Evolutionary conservation across 1,139 yeast species (phyloP), one percentile per base, ranked within the genome.

Genomic region (Saccharomyces pastorianus): DNA sequence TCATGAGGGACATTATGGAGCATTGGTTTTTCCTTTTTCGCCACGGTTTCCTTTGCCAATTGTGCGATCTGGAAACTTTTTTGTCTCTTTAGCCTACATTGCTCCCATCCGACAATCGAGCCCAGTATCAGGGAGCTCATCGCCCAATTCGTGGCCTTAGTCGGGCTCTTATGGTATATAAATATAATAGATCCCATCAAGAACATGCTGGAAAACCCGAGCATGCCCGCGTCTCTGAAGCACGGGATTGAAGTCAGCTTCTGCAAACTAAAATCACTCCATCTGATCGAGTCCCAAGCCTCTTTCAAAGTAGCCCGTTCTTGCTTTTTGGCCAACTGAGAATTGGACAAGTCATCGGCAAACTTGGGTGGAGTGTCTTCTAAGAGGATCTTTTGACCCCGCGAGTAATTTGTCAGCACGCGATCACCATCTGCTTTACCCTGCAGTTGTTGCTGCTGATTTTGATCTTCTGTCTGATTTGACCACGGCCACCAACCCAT

Each of bases 61-160:
- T 80, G 64, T 1, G 70, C 67, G 14, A 63, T 61, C 44, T 65
- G 65, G 56, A 64, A 63, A 51, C 66, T 60, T 14, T 63, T 61
- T 64, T 85, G 76, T 66, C 96, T 75, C 54, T 82, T 77, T 51
- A 83, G 78, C 56, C 96, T 76, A 68, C 98, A 91, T 70, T 88
- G 96, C 69, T 91, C 96, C 96, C 96, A 91, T 0, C 96, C 88
- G 41, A 88, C 84, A 0, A 87, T 77, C 52, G 88, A 83, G 1
- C 96, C 97, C 41, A 89, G 69, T 58, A 88, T 72, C 60, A 90
- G 81, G 3, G 95, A 96, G 48, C 88, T 87, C 51, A 88, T 77
- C 5, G 85, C 84, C 96, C 97, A 91, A 68, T 90, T 88, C 32
- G 82, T 73, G 1, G 95, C 83, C 58, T 79, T 77, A 6, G 74